phyloP scores from a whole-genome alignment of 305 asterid species.

The Fraxinus paxiana region DNA sequence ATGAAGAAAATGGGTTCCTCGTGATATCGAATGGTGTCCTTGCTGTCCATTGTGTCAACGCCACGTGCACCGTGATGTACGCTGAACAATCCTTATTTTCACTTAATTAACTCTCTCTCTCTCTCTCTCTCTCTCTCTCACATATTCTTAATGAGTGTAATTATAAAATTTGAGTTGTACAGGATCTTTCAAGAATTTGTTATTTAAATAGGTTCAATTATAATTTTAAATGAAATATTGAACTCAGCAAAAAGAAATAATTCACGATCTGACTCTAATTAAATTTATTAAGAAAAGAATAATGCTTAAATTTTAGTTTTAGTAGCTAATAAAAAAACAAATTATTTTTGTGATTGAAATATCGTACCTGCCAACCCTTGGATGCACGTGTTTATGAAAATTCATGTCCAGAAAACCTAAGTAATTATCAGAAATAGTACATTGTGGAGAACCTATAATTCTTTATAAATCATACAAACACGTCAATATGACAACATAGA shows the following conservation, averaged over 20 bases:
- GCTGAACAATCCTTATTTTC: slow-evolving; percentile 35
- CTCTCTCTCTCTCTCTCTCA: too few relatives aligned
- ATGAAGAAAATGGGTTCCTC: slow-evolving; percentile 25
- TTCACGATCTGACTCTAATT: background rate
- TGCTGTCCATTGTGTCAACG: slow-evolving; percentile 55
- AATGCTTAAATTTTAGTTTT: background rate
- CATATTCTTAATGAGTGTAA: background rate
- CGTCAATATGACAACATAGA: slow-evolving; percentile 41
- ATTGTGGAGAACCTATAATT: slow-evolving; percentile 1
- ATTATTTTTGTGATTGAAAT: slow-evolving; percentile 30
- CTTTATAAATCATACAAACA: slow-evolving; percentile 24
- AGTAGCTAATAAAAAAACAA: slow-evolving; percentile 2
- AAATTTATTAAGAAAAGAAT: background rate
- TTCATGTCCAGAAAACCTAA: slow-evolving; percentile 9
- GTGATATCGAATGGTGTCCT: slow-evolving; percentile 44
- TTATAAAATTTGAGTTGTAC: background rate
- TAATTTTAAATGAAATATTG: background rate
- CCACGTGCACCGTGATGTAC: slow-evolving; percentile 65
- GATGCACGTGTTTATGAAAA: slow-evolving; percentile 50
- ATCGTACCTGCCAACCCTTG: slow-evolving; percentile 34
- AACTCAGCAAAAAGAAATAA: background rate
- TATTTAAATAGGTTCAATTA: background rate
- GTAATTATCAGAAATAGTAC: slow-evolving; percentile 11
- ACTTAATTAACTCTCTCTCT: background rate
- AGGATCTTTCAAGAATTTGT: background rate